Percentiles rank a stretch among this genome's conserved stretches.
These are phyloP conservation scores for Fusarium nematophilum DNA, from an alignment of 2,329 filamentous ascomycete genomes.

Conservation along the genomic window DNA sequence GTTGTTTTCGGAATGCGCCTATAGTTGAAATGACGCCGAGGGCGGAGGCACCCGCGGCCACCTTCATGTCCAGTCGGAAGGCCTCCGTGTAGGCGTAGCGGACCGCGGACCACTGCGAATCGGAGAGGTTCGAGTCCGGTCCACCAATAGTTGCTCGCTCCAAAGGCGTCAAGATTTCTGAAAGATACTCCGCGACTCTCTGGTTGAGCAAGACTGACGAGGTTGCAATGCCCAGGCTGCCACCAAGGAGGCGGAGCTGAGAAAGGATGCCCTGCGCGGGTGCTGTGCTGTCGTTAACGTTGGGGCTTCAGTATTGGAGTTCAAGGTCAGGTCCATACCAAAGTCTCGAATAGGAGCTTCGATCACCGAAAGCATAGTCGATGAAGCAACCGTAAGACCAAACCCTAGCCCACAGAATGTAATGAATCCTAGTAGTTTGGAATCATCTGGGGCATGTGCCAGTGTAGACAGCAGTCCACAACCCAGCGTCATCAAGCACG, in stretches of 20 bases:
- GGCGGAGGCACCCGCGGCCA: conserved; percentile 56
- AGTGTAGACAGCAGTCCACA: conserved; percentile 59
- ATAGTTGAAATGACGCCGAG: conserved; percentile 54
- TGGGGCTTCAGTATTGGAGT: not conserved
- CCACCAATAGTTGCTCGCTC: conserved; percentile 45
- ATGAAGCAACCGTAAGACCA: conserved; percentile 59
- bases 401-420: conserved; percentile 65
- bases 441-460: conserved; percentile 48
- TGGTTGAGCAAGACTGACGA: conserved; percentile 60
- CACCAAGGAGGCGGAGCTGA: conserved; percentile 63
- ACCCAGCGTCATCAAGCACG: conserved; percentile 58
- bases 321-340: conserved; percentile 47
- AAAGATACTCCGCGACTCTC: conserved; percentile 45
- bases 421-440: conserved; percentile 61
- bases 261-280: conserved; percentile 65
- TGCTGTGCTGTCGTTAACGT: conserved; percentile 49
- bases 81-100: conserved; percentile 56
- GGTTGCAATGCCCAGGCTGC: conserved; percentile 65
- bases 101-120: conserved; percentile 47
- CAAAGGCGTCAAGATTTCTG: conserved; percentile 42
- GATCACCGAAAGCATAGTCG: conserved; percentile 58
- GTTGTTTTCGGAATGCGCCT: conserved; percentile 51
- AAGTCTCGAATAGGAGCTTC: conserved; percentile 59
- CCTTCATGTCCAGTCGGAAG: conserved; percentile 59
- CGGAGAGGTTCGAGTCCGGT: conserved; percentile 37